Base-by-base conservation (phyloP, 345 rosid species). In the Populus pruinosa region DNA sequence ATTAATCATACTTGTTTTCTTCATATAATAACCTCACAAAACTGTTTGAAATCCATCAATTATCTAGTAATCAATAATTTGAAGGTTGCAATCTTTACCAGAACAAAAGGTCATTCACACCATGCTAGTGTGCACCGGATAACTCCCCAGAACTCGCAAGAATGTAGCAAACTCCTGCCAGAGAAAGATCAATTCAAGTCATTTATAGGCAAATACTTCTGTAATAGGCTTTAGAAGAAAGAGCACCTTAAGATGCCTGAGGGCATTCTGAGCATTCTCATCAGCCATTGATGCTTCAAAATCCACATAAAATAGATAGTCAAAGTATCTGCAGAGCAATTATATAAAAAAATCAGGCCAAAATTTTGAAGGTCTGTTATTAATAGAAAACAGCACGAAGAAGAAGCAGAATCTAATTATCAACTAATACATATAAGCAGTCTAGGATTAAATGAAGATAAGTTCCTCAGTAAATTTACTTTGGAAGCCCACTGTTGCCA, bases 261-360 rank as follows among this genome's bases (percentile, higher is more conserved):
- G 87, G 75, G 98, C 99, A 79, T 96, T 93, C 76, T 93, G 98
- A 36, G 99, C 98, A 10, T 86, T 86, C 86, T 91, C 85, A 31
- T 94, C 93, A 65, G 99, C 99, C 98, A 93, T 96, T 39, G 99
- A 96, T 81, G 97, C 94, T 82, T 92, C 99, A 61, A 96, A 92
- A 82, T 96, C 99, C 85, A 93, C 98, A 76, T 93, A 92, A 85
- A 96, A 96, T 65, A 93, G 90, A 80, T 91, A 96, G 82, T 92
- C 97, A 72, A 96, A 96, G 86, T 86, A 89, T 80, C 99, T 90
- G 91, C 63, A 13, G 74, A 67, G 74, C 29, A 50, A 50, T 43
- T 53, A 17, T 25, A 63, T 43, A 64, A 79, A 50, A 25, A 69
- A 44, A 68, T 61, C 38, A 61, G 33, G 8, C 38, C 55, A 41